Evolutionary conservation across 2,329 filamentous ascomycete species (phyloP).

Genomic region (Fusarium sp.): DNA sequence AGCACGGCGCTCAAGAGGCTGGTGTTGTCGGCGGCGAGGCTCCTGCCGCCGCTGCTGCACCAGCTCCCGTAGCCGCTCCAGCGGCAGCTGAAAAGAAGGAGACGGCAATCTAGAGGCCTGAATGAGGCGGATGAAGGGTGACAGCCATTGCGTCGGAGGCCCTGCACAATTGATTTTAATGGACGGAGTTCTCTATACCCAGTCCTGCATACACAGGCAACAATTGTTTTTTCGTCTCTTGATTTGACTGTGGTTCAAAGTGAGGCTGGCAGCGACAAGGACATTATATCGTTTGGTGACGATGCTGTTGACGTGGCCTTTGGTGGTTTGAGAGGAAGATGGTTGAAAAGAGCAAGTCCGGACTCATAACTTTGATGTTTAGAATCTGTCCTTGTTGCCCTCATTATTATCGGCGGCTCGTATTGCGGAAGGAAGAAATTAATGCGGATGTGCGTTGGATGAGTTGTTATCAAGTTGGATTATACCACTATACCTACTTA

Average conservation of each 20-base stretch:
- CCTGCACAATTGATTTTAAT: neutral
- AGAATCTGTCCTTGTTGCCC: neutral
- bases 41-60: constrained; percentile 10
- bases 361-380: neutral
- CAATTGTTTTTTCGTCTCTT: neutral
- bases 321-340: constrained; percentile 11
- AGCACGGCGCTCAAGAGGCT: constrained; percentile 57
- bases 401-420: neutral
- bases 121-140: constrained; percentile 33
- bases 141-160: constrained; percentile 4
- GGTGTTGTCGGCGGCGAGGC: constrained; percentile 53
- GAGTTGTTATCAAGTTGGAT: constrained; percentile 5
- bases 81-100: constrained; percentile 34
- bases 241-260: constrained; percentile 13
- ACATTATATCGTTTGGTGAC: neutral
- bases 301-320: constrained; percentile 16
- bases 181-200: constrained; percentile 24
- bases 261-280: constrained; percentile 26
- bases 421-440: constrained; percentile 1
- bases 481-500: neutral
- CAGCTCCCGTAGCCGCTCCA: constrained; percentile 10
- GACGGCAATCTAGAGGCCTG: constrained; percentile 21
- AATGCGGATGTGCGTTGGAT: constrained; percentile 1
- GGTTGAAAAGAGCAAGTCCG: constrained; percentile 16
- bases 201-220: constrained; percentile 18